These are phyloP conservation scores for Zelopaecilomyces penicillatus DNA, from an alignment of 2,329 filamentous ascomycete genomes.

Conservation along the genomic window DNA sequence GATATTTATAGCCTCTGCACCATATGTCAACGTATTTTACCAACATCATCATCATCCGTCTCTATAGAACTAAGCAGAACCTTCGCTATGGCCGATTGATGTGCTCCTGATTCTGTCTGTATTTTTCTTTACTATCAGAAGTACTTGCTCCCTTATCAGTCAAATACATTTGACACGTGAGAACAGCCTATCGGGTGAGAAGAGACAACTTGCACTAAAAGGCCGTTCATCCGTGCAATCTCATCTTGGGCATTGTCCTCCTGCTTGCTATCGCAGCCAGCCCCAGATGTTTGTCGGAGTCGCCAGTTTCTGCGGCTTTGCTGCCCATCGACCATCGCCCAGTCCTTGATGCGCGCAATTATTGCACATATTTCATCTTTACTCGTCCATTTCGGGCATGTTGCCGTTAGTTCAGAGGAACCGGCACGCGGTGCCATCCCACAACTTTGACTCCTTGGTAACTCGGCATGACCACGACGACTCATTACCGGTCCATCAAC, in stretches of 20 bases:
- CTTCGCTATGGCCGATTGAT: no score
- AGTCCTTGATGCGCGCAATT: constrained; percentile 19
- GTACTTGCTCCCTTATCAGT: no score
- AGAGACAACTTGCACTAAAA: no score
- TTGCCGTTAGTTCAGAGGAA: constrained; percentile 44
- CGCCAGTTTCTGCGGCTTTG: constrained; percentile 32
- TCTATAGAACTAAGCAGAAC: no score
- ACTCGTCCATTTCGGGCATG: constrained; percentile 27
- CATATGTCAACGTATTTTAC: no score
- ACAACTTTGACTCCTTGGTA: constrained; percentile 29
- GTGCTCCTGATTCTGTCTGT: no score
- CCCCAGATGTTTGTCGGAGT: constrained; percentile 32
- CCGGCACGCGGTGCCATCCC: constrained; percentile 40
- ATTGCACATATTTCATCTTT: constrained; percentile 1
- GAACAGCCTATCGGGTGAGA: no score
- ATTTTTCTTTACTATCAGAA: no score
- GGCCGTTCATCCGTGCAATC: no score
- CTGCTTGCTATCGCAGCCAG: constrained; percentile 16
- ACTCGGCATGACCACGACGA: constrained; percentile 12
- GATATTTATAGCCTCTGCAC: no score
- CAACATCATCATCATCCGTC: no score
- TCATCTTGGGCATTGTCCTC: constrained; percentile 15
- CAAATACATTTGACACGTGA: no score
- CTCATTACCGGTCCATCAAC: constrained; percentile 10
- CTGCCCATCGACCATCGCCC: constrained; percentile 16